Evolutionary conservation across 495 filamentous ascomycete genomes (phyloP).

Genomic region (Aspergillus cavernicola): DNA sequence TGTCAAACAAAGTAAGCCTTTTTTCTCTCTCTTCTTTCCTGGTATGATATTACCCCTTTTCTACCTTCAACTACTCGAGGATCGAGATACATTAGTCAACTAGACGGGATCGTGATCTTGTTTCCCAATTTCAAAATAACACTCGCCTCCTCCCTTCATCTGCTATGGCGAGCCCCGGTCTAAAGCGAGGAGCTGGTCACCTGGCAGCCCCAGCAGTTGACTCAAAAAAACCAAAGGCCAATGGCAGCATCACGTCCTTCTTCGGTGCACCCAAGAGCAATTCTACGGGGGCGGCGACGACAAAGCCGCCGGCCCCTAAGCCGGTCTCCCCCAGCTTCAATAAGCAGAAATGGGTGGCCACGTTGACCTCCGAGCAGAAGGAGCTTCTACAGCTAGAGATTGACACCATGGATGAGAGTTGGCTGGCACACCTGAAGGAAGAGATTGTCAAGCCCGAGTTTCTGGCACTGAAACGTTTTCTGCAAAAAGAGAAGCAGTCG

Average conservation of each 20-base stretch:
- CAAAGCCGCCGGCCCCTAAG: conserved; percentile 17
- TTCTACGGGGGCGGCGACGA: conserved; percentile 26
- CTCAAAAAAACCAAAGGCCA: conserved; percentile 65
- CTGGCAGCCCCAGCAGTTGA: conserved; percentile 22
- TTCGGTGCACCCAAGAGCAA: conserved; percentile 52
- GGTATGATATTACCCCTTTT: too few relatives aligned
- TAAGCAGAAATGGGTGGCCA: conserved; percentile 80
- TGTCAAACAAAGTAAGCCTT: too few relatives aligned
- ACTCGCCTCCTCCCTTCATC: background rate
- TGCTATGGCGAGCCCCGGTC: conserved; percentile 29
- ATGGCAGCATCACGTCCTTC: conserved; percentile 62
- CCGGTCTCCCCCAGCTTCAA: conserved; percentile 60
- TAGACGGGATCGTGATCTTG: background rate
- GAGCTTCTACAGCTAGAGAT: conserved; percentile 83
- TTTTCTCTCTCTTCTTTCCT: too few relatives aligned
- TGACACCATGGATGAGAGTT: conserved; percentile 83
- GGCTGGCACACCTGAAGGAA: conserved; percentile 82
- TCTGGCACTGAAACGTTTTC: conserved; percentile 79
- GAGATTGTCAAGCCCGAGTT: conserved; percentile 76
- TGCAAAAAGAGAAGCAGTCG: conserved; percentile 69
- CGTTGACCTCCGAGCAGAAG: conserved; percentile 76
- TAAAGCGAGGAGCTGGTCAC: conserved; percentile 38
- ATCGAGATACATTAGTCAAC: too few relatives aligned
- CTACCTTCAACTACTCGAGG: too few relatives aligned
- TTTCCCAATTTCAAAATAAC: background rate